phyloP scores from a whole-genome alignment of 23 red algal genomes.

The Cyanidioschyzon merolae region DNA sequence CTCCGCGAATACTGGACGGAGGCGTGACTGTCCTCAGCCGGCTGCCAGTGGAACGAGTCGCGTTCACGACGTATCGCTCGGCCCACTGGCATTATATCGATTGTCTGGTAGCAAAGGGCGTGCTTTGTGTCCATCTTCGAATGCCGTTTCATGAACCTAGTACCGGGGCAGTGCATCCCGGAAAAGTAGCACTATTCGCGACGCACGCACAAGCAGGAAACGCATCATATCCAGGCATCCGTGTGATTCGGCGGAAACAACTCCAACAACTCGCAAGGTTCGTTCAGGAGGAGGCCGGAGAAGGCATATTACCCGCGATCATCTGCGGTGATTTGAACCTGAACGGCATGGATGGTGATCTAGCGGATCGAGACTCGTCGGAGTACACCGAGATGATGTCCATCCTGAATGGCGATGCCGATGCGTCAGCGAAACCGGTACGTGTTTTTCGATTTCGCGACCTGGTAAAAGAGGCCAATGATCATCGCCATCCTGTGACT shows the following conservation, averaged over 20 bases:
- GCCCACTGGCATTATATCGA: conserved; percentile 24
- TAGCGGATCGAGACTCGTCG: conserved; percentile 6
- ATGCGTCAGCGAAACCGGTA: background rate
- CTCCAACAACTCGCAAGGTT: conserved; percentile 18
- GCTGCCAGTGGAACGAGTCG: background rate
- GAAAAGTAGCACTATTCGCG: conserved; percentile 16
- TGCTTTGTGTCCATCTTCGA: conserved; percentile 13
- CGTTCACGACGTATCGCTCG: conserved; percentile 5
- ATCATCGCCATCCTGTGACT: background rate
- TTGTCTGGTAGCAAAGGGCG: conserved; percentile 12
- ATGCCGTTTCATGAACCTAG: background rate
- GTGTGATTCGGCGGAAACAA: conserved; percentile 1
- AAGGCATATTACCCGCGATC: background rate
- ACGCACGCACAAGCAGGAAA: conserved; percentile 28
- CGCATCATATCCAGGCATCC: background rate
- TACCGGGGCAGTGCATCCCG: background rate
- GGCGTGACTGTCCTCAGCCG: conserved; percentile 24
- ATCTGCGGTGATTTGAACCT: conserved; percentile 28
- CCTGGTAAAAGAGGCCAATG: background rate
- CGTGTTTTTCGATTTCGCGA: background rate
- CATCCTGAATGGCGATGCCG: background rate
- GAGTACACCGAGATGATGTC: conserved; percentile 22
- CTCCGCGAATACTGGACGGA: conserved; percentile 21
- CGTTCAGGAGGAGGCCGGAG: conserved; percentile 2
- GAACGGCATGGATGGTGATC: conserved; percentile 2